A percentile compares a stretch with the other conserved stretches of the same genome.
Evolutionary conservation across 371 early-diverging fungal genomes (phyloP).

Genomic region (Actinomortierella wolfii): DNA sequence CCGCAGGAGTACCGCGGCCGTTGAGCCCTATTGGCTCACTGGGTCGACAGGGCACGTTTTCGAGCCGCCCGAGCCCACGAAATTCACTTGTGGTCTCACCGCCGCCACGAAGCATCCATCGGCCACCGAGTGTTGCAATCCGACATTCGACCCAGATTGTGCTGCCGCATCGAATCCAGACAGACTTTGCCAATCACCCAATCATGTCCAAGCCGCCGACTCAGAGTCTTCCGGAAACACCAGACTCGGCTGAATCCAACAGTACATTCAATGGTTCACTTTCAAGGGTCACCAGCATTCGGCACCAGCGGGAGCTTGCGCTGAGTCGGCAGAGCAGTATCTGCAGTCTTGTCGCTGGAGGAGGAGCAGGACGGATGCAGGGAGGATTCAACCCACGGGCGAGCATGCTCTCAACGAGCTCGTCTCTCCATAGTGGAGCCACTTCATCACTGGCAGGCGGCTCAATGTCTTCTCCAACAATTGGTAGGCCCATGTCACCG

Average conservation of each 20-base stretch:
- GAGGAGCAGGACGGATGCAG: too few relatives aligned
- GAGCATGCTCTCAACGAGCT: too few relatives aligned
- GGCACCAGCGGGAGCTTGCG: conserved; percentile 23
- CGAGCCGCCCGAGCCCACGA: conserved; percentile 29
- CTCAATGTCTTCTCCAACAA: too few relatives aligned
- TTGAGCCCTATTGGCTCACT: conserved; percentile 22
- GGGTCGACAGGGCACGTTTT: conserved; percentile 25
- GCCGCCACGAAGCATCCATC: conserved; percentile 35
- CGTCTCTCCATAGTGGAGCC: too few relatives aligned
- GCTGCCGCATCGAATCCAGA: conserved; percentile 22
- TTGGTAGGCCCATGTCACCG: conserved; percentile 21
- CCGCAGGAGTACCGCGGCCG: conserved; percentile 27
- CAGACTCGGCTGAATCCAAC: conserved; percentile 2
- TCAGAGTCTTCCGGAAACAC: conserved; percentile 21
- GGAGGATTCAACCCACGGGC: too few relatives aligned
- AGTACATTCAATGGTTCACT: conserved; percentile 7
- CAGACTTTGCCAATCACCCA: background rate
- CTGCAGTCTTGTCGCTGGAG: background rate
- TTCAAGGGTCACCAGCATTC: conserved; percentile 29
- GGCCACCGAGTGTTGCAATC: conserved; percentile 29
- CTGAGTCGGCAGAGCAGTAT: conserved; percentile 18
- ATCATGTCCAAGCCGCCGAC: conserved; percentile 18
- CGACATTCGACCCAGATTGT: conserved; percentile 39
- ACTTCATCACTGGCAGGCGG: too few relatives aligned
- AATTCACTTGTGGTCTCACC: conserved; percentile 36